phyloP scores from a whole-genome alignment of 2,329 filamentous ascomycete species.

The Davidsoniella eucalypti region DNA sequence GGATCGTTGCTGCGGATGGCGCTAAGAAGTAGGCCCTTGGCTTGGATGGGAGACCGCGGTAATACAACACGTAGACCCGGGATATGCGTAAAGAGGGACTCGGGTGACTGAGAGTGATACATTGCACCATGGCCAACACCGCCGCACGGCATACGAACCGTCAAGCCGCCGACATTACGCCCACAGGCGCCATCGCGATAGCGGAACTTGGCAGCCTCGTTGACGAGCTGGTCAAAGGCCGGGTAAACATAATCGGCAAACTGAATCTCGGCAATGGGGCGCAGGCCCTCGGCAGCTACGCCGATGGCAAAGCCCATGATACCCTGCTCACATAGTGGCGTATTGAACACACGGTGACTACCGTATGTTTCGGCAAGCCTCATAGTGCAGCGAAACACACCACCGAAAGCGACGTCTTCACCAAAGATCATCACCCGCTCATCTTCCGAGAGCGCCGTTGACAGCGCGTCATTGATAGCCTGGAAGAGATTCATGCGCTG shows the following conservation, averaged over 20 bases:
- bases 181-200: conserved; percentile 51
- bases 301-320: conserved; percentile 91
- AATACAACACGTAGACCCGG: conserved; percentile 75
- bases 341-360: conserved; percentile 84
- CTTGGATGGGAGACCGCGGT: conserved; percentile 70
- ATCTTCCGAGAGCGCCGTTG: conserved; percentile 65
- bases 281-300: conserved; percentile 77
- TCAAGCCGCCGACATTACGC: conserved; percentile 56
- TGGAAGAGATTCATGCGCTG: conserved; percentile 89
- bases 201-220: conserved; percentile 77
- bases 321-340: conserved; percentile 82
- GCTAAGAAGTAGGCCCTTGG: conserved; percentile 69
- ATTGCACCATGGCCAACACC: conserved; percentile 78
- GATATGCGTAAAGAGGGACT: conserved; percentile 74
- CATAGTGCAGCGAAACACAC: conserved; percentile 90
- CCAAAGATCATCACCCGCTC: conserved; percentile 84
- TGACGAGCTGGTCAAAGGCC: conserved; percentile 86
- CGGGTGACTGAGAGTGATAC: conserved; percentile 80
- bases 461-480: conserved; percentile 78
- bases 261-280: conserved; percentile 84
- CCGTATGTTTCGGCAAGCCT: conserved; percentile 80
- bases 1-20: conserved; percentile 71
- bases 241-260: conserved; percentile 92
- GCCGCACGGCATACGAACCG: conserved; percentile 79
- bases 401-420: conserved; percentile 92